Conservation (phyloP, 306 rosid genomes). For the Acacia confusa region DNA sequence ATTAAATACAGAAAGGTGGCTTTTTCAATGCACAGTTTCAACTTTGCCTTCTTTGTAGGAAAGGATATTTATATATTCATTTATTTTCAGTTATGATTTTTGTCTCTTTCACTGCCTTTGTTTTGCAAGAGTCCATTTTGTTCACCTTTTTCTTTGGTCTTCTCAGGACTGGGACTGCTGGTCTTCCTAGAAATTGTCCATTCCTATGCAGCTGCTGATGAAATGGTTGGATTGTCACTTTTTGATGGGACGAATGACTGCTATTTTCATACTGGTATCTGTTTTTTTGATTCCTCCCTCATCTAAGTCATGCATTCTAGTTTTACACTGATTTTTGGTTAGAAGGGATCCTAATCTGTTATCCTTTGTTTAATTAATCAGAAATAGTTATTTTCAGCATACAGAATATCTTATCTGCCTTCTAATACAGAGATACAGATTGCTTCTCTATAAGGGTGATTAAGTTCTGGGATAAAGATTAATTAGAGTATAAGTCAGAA, state of each 20-base stretch:
- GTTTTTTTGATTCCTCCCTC: conserved; percentile 20
- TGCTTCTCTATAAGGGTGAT: background rate
- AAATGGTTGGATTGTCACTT: conserved; percentile 89
- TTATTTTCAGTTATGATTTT: conserved; percentile 7
- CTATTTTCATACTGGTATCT: conserved; percentile 84
- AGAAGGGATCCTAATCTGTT: background rate
- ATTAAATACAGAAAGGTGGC: background rate
- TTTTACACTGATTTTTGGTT: conserved; percentile 6
- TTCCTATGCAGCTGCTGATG: conserved; percentile 96
- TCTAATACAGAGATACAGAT: background rate
- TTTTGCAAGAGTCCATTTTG: conserved; percentile 9
- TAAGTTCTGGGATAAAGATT: background rate
- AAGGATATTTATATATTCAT: background rate
- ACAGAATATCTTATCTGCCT: conserved; percentile 2
- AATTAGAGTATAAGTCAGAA: background rate
- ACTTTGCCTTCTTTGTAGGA: conserved; percentile 9
- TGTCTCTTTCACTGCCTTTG: background rate
- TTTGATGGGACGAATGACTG: conserved; percentile 96
- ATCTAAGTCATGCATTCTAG: conserved; percentile 15
- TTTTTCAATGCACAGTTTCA: background rate
- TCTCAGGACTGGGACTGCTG: conserved; percentile 78
- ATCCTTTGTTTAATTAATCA: background rate
- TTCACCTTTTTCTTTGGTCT: conserved; percentile 35
- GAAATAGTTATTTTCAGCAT: conserved; percentile 10
- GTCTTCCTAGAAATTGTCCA: conserved; percentile 92